Evolutionary conservation across 768 basidiomycete genomes (phyloP), one percentile per base, ranked within the genome.

Genomic region (Mycena maculata): DNA sequence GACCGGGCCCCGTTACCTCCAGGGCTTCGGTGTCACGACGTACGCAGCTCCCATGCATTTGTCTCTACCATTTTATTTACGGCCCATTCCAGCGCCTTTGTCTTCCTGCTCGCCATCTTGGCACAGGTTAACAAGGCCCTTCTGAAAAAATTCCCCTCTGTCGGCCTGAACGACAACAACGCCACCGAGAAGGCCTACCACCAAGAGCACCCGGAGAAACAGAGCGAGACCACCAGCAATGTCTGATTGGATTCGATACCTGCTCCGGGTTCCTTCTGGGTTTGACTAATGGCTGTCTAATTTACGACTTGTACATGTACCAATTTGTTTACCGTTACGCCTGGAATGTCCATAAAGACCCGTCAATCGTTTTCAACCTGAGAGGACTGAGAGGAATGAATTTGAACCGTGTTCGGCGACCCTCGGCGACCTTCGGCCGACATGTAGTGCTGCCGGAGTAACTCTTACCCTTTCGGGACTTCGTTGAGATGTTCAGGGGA

Each of bases 1-100:
- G 70, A 75, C 65, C 74, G 76, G 75, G 69, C 78, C 77, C 33
- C 73, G 78, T 12, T 79, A 75, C 67, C 71, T 79, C n/a, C 75
- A 75, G 28, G 78, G 78, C 5, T 77, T 78, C 57, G 77, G 75
- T 13, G 73, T 76, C 65, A 77, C 66, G 23, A 67, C 66, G 66
- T 67, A 39, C 9, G 65, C 50, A 4, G 5, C 16, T 18, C 45
- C 27, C 41, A 16, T 5, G 33, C 22, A 23, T 39, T 33, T 9
- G 7, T 13, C n/a, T 2, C 10, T 15, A 22, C 20, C n/a, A 2
- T 74, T 72, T 39, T 39, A 48, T 36, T 60, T 42, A 25, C 45
- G 20, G 27, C 45, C 12, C 25, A 4, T 20, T 55, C 4, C 47
- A 67, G 66, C 22, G 66, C 52, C 38, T 67, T 67, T 44, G 60